These are phyloP conservation scores for Plasmodium malariae DNA, from an alignment of 169 alveolate genomes.

Conservation along the genomic window DNA sequence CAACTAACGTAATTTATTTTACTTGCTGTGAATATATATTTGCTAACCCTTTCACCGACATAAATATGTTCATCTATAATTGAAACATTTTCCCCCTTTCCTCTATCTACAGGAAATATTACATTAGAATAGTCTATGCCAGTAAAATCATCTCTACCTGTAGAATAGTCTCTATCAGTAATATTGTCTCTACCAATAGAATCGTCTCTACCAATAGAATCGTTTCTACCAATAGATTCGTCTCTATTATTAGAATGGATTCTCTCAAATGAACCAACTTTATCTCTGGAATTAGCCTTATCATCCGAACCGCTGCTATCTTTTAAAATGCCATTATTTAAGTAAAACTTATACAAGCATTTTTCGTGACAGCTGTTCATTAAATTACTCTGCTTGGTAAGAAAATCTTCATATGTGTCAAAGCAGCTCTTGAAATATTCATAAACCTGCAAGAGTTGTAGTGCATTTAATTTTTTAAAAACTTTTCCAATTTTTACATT, in stretches of 20 bases:
- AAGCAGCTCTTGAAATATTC: conserved; percentile 50
- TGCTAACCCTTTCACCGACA: not conserved
- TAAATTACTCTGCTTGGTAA: not conserved
- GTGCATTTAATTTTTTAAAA: conserved; percentile 44
- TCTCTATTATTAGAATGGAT: too few relatives aligned
- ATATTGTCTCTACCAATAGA: too few relatives aligned
- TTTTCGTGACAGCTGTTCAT: conserved; percentile 7
- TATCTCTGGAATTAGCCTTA: too few relatives aligned
- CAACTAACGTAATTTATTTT: conserved; percentile 21
- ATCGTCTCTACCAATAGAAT: too few relatives aligned
- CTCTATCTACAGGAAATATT: not conserved
- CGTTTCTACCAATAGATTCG: too few relatives aligned
- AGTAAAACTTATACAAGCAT: conserved; percentile 24
- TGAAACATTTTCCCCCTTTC: not conserved
- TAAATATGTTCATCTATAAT: not conserved
- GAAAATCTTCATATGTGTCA: conserved; percentile 49
- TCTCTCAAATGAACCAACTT: too few relatives aligned
- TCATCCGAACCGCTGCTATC: too few relatives aligned
- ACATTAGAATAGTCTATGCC: not conserved
- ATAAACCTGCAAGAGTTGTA: conserved; percentile 33
- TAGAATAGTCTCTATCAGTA: too few relatives aligned
- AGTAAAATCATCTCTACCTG: too few relatives aligned
- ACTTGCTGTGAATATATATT: conserved; percentile 6
- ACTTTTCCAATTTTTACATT: not conserved
- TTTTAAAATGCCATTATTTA: not conserved